Evolutionary conservation across 169 alveolate species (phyloP), one percentile per base, ranked within the genome.

Genomic region (Plasmodium cynomolgi): DNA sequence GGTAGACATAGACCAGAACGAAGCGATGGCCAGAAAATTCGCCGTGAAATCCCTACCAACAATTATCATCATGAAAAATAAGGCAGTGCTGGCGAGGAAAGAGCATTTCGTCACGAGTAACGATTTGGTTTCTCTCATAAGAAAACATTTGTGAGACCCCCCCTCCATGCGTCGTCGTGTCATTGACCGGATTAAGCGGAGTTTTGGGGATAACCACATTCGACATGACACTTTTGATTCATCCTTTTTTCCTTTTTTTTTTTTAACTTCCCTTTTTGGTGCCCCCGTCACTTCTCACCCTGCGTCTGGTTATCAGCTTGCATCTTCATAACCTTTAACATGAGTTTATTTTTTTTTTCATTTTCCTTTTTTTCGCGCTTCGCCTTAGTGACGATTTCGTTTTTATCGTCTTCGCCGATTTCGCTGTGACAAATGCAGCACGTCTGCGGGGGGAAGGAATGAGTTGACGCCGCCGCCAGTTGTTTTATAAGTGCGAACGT

Each of bases 341-440:
- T 39, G 34, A 88, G 88, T 68, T 88, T 88, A 62, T 81, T 88
- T 81, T 80, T 88, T 88, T 88, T 88, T 33, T 88, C 94, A 88
- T 88, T 88, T 79, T 88, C 94, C 1, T 88, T 88, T 88, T 88
- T 88, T 50, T 88, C 94, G 11, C 83, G 58, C 39, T 73, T 88
- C 50, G 83, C 94, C 54, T 29, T 88, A 17, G 29, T 88, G 26
- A 88, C 58, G 31, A 88, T 88, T n/a, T 88, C 71, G 73, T 41
- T 79, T 58, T 80, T 88, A 44, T 88, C 90, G 3, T 54, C 83
- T 68, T 88, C 94, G 34, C 88, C 34, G 56, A 88, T 58, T 77
- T 88, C 94, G 31, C 29, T 79, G 83, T 88, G 94, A 81, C 94
- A 88, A 39, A 88, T 88, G 54, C 94, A 88, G 83, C 94, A 88